Conservation (phyloP, 257 asterid genomes). For the Fraxinus quadrangulata region DNA sequence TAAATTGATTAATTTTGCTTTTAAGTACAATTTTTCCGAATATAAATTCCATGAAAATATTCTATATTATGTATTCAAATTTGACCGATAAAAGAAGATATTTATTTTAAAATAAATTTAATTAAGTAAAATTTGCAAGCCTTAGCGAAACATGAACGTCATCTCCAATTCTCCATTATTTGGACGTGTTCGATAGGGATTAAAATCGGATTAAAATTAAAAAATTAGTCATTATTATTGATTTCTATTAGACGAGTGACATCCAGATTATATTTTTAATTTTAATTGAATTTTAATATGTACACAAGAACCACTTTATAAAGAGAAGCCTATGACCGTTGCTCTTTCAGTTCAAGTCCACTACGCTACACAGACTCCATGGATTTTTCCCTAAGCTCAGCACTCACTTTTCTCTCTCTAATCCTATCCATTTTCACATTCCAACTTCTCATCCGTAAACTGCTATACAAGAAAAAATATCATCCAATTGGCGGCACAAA, state of each 20-base stretch:
- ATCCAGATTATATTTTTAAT: too few relatives aligned
- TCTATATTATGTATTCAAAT: too few relatives aligned
- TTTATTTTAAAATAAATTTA: too few relatives aligned
- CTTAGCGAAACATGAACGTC: neutral
- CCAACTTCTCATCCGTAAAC: slow-evolving; percentile 23
- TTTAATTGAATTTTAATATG: too few relatives aligned
- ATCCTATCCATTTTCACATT: slow-evolving; percentile 24
- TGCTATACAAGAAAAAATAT: slow-evolving; percentile 37
- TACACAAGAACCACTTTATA: neutral
- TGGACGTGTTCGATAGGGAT: too few relatives aligned
- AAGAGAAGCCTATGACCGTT: neutral
- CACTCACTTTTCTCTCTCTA: slow-evolving; percentile 28
- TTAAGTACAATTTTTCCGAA: too few relatives aligned
- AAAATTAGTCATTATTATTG: too few relatives aligned
- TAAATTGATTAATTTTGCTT: too few relatives aligned
- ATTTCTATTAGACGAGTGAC: too few relatives aligned
- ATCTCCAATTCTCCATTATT: neutral
- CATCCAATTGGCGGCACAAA: slow-evolving; percentile 71
- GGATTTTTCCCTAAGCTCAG: slow-evolving; percentile 29
- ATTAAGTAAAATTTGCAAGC: neutral
- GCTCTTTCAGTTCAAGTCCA: neutral
- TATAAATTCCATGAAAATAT: too few relatives aligned
- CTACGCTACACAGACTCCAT: neutral
- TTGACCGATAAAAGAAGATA: too few relatives aligned
- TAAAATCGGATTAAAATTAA: too few relatives aligned